Evolutionary conservation across 768 basidiomycete species (phyloP).

Genomic region (Trametes gibbosa): DNA sequence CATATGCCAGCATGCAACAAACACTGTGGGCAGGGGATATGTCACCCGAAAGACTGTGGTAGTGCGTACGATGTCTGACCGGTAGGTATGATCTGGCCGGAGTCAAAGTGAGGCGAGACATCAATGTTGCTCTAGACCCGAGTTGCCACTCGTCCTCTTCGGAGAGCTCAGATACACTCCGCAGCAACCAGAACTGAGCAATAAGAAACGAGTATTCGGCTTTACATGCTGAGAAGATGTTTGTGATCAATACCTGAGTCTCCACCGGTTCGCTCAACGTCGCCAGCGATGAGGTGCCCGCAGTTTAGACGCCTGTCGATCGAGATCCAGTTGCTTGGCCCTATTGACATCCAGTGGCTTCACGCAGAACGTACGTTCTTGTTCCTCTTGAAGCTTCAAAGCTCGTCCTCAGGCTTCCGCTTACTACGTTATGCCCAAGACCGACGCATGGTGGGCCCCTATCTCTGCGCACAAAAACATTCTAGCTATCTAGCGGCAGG

Average conservation of each 20-base stretch:
- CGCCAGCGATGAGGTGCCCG: constrained; percentile 7
- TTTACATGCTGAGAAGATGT: constrained; percentile 18
- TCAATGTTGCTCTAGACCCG: constrained; percentile 88
- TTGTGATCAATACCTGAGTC: constrained; percentile 16
- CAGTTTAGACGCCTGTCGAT: not conserved
- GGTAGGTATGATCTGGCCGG: constrained; percentile 96
- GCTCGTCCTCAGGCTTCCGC: too few relatives aligned
- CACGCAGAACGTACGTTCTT: too few relatives aligned
- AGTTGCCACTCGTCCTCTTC: constrained; percentile 67
- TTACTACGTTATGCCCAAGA: too few relatives aligned
- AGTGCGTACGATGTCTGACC: constrained; percentile 91
- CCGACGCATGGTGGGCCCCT: too few relatives aligned
- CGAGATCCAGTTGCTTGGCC: not conserved
- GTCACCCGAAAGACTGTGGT: too few relatives aligned
- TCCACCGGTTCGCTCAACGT: constrained; percentile 10
- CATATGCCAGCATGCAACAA: too few relatives aligned
- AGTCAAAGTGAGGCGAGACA: constrained; percentile 92
- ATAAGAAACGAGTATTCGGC: constrained; percentile 4
- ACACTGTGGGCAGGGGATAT: too few relatives aligned
- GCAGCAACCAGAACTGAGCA: constrained; percentile 8
- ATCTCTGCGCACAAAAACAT: not conserved
- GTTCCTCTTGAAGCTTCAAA: too few relatives aligned
- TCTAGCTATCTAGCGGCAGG: not conserved
- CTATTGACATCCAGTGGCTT: not conserved
- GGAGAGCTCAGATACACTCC: constrained; percentile 40